phyloP scores from a whole-genome alignment of 345 rosid genomes.

The Pugionium cornutum region DNA sequence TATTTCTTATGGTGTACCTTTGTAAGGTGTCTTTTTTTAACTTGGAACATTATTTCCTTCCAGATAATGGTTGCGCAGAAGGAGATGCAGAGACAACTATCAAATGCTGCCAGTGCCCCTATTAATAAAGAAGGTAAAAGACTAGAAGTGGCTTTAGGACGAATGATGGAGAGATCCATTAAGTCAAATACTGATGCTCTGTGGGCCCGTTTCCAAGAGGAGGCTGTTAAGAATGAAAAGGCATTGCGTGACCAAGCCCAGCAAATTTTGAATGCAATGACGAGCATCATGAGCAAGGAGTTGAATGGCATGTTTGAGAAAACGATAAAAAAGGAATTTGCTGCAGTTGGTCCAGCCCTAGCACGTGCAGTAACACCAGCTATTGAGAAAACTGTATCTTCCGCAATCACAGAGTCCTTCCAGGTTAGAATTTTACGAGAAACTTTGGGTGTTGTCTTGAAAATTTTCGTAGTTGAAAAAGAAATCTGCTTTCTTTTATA shows the following conservation, averaged over 20 bases:
- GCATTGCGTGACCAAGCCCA: slow-evolving; percentile 55
- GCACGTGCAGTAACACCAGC: slow-evolving; percentile 60
- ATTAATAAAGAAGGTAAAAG: slow-evolving; percentile 74
- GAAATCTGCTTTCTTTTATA: slow-evolving; percentile 22
- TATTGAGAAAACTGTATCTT: slow-evolving; percentile 64
- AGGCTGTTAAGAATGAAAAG: slow-evolving; percentile 65
- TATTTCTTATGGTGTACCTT: no score
- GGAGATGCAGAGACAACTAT: slow-evolving; percentile 82
- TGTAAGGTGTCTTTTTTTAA: background rate
- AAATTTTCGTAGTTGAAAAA: slow-evolving; percentile 1
- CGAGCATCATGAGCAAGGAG: slow-evolving; percentile 65
- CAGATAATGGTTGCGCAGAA: slow-evolving; percentile 67
- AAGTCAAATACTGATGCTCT: slow-evolving; percentile 77
- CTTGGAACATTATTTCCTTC: slow-evolving; percentile 23
- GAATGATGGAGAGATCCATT: slow-evolving; percentile 64
- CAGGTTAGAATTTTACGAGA: slow-evolving; percentile 57
- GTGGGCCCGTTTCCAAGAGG: slow-evolving; percentile 85
- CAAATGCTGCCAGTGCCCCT: slow-evolving; percentile 54
- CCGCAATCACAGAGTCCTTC: slow-evolving; percentile 73
- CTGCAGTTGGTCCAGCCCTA: slow-evolving; percentile 53
- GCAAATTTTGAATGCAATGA: slow-evolving; percentile 56
- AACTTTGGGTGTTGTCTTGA: slow-evolving; percentile 15
- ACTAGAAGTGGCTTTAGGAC: slow-evolving; percentile 71
- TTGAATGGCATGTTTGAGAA: slow-evolving; percentile 59
- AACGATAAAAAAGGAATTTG: slow-evolving; percentile 66